Evolutionary conservation across 2,329 filamentous ascomycete genomes (phyloP).

Genomic region (Neonectria hederae): DNA sequence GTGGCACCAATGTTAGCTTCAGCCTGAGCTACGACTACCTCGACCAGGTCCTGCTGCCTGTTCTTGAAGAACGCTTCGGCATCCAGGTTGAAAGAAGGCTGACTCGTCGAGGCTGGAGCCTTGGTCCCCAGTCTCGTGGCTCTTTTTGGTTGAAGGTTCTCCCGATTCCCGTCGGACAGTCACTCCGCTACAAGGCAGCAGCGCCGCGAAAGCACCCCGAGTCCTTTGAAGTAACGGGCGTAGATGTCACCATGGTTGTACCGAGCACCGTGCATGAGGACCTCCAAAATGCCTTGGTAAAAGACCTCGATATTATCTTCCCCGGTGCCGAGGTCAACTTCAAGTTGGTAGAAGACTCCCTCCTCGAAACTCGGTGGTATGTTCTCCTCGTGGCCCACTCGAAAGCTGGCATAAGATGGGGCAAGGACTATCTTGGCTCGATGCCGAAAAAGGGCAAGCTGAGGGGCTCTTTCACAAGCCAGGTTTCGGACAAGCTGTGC

Average conservation of each 20-base stretch:
- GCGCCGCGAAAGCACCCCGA: constrained; percentile 32
- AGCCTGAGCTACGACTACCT: constrained; percentile 70
- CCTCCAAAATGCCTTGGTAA: constrained; percentile 53
- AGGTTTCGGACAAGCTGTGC: constrained; percentile 58
- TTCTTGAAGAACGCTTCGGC: constrained; percentile 60
- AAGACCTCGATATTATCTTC: constrained; percentile 53
- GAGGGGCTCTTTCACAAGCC: constrained; percentile 45
- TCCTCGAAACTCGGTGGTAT: constrained; percentile 61
- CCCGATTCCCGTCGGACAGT: constrained; percentile 46
- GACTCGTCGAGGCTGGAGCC: constrained; percentile 60
- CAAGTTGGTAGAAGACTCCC: constrained; percentile 60
- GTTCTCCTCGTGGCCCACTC: constrained; percentile 66
- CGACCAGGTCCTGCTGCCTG: constrained; percentile 68
- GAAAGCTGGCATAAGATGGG: constrained; percentile 55
- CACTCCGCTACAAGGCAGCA: constrained; percentile 49
- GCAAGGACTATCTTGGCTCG: constrained; percentile 55
- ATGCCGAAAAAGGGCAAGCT: constrained; percentile 53
- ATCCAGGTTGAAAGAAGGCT: constrained; percentile 58
- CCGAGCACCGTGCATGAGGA: constrained; percentile 55
- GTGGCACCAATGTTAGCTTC: constrained; percentile 68
- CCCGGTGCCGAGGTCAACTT: constrained; percentile 57
- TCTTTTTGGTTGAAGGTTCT: constrained; percentile 54
- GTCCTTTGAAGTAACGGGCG: constrained; percentile 50
- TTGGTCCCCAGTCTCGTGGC: constrained; percentile 54
- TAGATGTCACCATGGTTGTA: constrained; percentile 63